Evolutionary conservation across 345 rosid species (phyloP), one percentile per base, ranked within the genome.

Genomic region (Brassica nigra): DNA sequence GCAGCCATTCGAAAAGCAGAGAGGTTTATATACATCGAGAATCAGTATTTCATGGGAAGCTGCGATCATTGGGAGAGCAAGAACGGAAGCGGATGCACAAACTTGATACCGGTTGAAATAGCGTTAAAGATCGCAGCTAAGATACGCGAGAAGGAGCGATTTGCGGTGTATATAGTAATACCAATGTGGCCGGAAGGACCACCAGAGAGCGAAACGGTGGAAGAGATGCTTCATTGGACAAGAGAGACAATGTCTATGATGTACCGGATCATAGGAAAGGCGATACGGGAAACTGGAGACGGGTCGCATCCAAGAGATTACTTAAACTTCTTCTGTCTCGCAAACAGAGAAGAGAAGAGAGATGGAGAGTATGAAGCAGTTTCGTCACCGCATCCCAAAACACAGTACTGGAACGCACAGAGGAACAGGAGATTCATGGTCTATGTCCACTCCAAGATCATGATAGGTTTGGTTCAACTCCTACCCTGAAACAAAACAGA

Each of bases 131-230:
- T 90, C 3, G 92, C 71, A 0, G 83, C 76, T 33, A 94, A 92
- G 83, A 91, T 92, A 33, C 86, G 75, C 18, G 86, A 84, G 0
- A 87, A 70, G 39, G 86, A 92, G 84, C 89, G 95, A 55, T 92
- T 95, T 83, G 86, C 97, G 0, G 92, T 84, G 47, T 95, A 95
- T 70, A 84, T 95, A 30, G 58, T 92, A 85, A 89, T 95, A 59
- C 97, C 99, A 9, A 92, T 95, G 99, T 95, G 99, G 97, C 97
- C 99, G 3, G 99, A 92, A 84, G 97, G 97, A 18, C 82, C 84
- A 29, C 92, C 97, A 0, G 95, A 88, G 30, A 91, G 97, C 61
- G 94, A 92, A 31, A 74, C 94, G 0, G 97, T 92, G 12, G 89
- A 87, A 72, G 99, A 92, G 64, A 95, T 95, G 71, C 79, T 95